Percentiles rank a stretch among this genome's conserved stretches.
phyloP scores from a whole-genome alignment of 176 grass and related monocot genomes.

The Coix lacrymajobi region DNA sequence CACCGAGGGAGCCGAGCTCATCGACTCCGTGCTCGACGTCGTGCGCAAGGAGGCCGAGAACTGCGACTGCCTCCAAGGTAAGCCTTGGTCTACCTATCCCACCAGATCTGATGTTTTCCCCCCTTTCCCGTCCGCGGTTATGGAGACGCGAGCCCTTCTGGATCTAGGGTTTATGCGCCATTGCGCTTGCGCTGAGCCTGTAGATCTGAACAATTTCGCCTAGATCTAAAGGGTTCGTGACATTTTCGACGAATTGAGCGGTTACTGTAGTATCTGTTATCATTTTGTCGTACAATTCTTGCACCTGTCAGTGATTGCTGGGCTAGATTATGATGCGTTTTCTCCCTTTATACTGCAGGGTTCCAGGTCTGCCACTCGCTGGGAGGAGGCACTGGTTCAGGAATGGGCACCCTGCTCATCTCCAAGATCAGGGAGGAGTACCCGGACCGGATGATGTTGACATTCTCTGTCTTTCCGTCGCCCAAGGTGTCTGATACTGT shows the following conservation, averaged over 20 bases:
- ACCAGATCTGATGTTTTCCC: conserved; percentile 5
- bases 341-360: conserved; percentile 29
- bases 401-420: conserved; percentile 83
- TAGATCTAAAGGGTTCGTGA: not conserved
- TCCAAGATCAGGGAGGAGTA: conserved; percentile 91
- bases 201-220: conserved; percentile 9
- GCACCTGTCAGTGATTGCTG: too few relatives aligned
- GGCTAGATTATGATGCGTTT: not conserved
- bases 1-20: conserved; percentile 86
- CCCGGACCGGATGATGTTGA: conserved; percentile 94
- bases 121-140: not conserved
- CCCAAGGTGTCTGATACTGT: conserved; percentile 87
- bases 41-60: conserved; percentile 96
- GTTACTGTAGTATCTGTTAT: not conserved
- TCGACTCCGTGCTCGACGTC: conserved; percentile 86
- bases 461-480: conserved; percentile 81
- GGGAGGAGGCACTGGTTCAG: conserved; percentile 73
- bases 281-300: not conserved
- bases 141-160: not conserved
- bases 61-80: conserved; percentile 94
- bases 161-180: conserved; percentile 23
- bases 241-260: not conserved
- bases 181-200: not conserved
- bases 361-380: conserved; percentile 89
- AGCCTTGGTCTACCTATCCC: not conserved